Conservation (phyloP, 2,329 filamentous ascomycete genomes). For the Penicillium crustosum region DNA sequence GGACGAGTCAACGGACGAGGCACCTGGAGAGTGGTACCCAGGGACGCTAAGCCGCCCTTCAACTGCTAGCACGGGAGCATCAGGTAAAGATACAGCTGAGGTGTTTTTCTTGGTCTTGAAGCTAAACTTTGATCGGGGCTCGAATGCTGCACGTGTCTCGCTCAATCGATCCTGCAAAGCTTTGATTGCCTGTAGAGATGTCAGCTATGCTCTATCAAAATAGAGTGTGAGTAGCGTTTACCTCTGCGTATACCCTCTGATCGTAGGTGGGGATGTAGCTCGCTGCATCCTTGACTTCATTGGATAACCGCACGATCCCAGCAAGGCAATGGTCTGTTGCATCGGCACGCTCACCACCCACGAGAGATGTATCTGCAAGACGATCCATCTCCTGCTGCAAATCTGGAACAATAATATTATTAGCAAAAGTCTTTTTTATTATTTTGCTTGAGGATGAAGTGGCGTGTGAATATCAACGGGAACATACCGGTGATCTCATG, state of each 20-base stretch:
- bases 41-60: constrained; percentile 48
- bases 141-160: constrained; percentile 64
- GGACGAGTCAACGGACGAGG: constrained; percentile 45
- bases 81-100: constrained; percentile 55
- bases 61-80: constrained; percentile 56
- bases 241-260: constrained; percentile 79
- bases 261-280: constrained; percentile 86
- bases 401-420: constrained; percentile 48
- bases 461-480: constrained; percentile 14
- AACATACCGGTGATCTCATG: constrained; percentile 66
- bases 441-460: neutral
- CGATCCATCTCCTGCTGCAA: constrained; percentile 74
- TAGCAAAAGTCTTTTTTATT: constrained; percentile 11
- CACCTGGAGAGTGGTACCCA: constrained; percentile 43
- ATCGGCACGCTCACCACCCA: constrained; percentile 74
- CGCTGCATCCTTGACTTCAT: constrained; percentile 79
- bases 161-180: constrained; percentile 75
- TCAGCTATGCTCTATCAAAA: constrained; percentile 20
- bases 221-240: constrained; percentile 36
- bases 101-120: constrained; percentile 67
- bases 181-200: constrained; percentile 67
- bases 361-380: constrained; percentile 61
- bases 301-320: constrained; percentile 75
- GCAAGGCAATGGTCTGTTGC: constrained; percentile 78
- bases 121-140: constrained; percentile 76